These are phyloP conservation scores for Macrolepiota fuliginosa DNA, from an alignment of 768 basidiomycete genomes.

Conservation along the genomic window DNA sequence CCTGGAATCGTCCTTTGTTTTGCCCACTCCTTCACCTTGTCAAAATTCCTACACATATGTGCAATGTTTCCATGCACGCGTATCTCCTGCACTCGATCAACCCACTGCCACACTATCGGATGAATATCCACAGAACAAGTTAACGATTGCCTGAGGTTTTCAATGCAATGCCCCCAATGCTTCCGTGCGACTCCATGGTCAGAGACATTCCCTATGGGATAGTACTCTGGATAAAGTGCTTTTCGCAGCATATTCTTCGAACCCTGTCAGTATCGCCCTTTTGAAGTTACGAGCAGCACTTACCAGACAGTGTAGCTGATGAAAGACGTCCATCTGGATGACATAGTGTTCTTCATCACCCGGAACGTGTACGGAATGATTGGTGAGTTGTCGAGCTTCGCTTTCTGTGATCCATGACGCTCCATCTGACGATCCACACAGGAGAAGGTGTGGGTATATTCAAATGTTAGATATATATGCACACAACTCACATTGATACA, in stretches of 20 bases:
- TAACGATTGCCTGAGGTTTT: not conserved
- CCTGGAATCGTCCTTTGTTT: too few species aligned
- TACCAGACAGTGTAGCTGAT: too few species aligned
- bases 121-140: not conserved
- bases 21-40: not conserved
- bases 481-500: not conserved
- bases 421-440: not conserved
- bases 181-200: not conserved
- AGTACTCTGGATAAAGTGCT: not conserved
- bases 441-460: too few species aligned
- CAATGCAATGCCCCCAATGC: not conserved
- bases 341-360: too few species aligned
- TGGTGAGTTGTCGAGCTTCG: not conserved
- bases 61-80: not conserved
- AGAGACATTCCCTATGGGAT: not conserved
- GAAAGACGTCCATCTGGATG: too few species aligned
- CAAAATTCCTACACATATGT: not conserved
- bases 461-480: too few species aligned
- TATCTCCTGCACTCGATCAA: not conserved
- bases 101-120: not conserved
- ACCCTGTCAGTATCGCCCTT: not conserved
- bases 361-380: too few species aligned
- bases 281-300: too few species aligned
- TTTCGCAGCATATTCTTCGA: not conserved
- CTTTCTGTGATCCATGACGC: not conserved